These are phyloP conservation scores for Pseudonectria foliicola DNA, from an alignment of 2,329 filamentous ascomycete genomes.

Conservation along the genomic window DNA sequence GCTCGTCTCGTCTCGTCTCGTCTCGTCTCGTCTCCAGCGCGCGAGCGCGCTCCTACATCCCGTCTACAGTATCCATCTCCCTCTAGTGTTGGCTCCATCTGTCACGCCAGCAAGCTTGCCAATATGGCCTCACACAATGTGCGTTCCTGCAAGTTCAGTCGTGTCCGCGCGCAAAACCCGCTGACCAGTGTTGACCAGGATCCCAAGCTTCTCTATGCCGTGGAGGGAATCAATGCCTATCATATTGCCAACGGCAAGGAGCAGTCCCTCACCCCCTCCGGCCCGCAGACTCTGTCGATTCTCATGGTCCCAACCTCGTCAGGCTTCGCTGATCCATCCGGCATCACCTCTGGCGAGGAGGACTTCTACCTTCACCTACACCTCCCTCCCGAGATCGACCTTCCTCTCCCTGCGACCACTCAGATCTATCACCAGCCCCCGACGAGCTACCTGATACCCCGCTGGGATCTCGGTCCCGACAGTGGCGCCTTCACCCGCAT, in stretches of 20 bases:
- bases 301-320: slow-evolving; percentile 93
- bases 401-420: slow-evolving; percentile 88
- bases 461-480: slow-evolving; percentile 87
- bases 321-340: slow-evolving; percentile 51
- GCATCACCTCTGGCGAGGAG: slow-evolving; percentile 59
- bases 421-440: slow-evolving; percentile 97
- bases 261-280: slow-evolving; percentile 71
- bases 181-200: slow-evolving; percentile 31
- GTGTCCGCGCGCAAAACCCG: not conserved
- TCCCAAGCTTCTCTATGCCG: slow-evolving; percentile 60
- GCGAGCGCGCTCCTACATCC: no score
- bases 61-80: no score
- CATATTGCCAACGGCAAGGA: slow-evolving; percentile 86
- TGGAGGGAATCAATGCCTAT: slow-evolving; percentile 84
- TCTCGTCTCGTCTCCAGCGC: no score
- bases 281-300: slow-evolving; percentile 84
- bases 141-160: not conserved
- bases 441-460: slow-evolving; percentile 84
- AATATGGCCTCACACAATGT: not conserved
- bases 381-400: slow-evolving; percentile 86
- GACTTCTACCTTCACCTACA: slow-evolving; percentile 97
- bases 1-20: no score
- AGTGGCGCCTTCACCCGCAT: slow-evolving; percentile 88
- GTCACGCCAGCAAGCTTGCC: no score
- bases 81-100: no score